phyloP scores from a whole-genome alignment of 306 rosid species.

The Morella rubra region DNA sequence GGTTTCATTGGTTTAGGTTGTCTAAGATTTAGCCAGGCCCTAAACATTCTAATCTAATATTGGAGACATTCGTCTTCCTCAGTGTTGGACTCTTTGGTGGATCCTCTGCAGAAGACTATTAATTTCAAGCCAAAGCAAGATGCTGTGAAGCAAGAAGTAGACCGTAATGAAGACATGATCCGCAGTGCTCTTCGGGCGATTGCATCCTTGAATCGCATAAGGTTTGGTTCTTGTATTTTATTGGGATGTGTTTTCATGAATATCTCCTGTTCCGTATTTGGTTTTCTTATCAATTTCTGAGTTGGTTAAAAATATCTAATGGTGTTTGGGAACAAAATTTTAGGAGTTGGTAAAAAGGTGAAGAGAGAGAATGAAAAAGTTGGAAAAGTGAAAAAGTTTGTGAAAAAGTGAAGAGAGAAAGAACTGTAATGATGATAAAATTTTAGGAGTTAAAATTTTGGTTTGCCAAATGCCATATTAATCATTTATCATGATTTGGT shows the following conservation, averaged over 20 bases:
- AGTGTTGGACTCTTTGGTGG: constrained; percentile 98
- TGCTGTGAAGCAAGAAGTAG: constrained; percentile 99
- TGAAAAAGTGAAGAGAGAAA: too few species aligned
- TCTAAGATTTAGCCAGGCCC: constrained; percentile 9
- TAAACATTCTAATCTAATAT: constrained; percentile 18
- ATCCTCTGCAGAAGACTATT: constrained; percentile 95
- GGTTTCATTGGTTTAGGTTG: constrained; percentile 14
- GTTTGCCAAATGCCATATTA: too few species aligned
- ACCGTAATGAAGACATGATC: constrained; percentile 99
- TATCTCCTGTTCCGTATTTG: neutral
- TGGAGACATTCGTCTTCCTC: constrained; percentile 25
- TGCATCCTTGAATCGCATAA: constrained; percentile 88
- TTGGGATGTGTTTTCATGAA: neutral
- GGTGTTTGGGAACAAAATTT: too few species aligned
- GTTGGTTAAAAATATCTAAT: neutral
- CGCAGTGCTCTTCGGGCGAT: constrained; percentile 98
- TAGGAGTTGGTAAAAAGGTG: too few species aligned
- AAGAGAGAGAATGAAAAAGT: too few species aligned
- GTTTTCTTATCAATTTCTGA: neutral
- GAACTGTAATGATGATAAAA: too few species aligned
- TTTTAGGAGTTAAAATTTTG: too few species aligned
- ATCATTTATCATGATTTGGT: neutral
- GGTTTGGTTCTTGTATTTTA: constrained; percentile 51
- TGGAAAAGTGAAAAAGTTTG: too few species aligned
- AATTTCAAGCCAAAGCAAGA: constrained; percentile 96